Evolutionary conservation across 2,329 filamentous ascomycete species (phyloP).

Genomic region (Penicillium sp.): DNA sequence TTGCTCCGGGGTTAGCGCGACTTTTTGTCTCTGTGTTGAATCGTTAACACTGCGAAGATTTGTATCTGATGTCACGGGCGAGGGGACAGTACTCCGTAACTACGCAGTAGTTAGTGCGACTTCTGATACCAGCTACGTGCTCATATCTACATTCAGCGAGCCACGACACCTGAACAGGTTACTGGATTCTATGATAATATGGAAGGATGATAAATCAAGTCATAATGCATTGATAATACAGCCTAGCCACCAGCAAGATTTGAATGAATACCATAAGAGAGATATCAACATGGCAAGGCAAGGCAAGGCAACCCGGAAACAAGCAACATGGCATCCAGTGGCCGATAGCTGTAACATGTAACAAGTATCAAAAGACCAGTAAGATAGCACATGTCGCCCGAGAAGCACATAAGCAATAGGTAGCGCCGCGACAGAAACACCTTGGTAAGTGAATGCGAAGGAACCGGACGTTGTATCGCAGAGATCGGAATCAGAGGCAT

Average conservation of each 20-base stretch:
- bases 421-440: constrained; percentile 2
- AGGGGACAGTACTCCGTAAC: too few relatives aligned
- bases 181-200: background rate
- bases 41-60: too few relatives aligned
- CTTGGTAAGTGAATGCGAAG: constrained; percentile 1
- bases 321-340: background rate
- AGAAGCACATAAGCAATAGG: background rate
- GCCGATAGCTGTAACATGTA: background rate
- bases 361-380: background rate
- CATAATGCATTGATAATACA: constrained; percentile 14
- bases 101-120: too few relatives aligned
- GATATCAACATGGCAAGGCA: background rate
- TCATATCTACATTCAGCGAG: too few relatives aligned
- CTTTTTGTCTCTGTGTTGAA: too few relatives aligned
- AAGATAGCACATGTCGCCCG: background rate
- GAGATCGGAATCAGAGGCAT: background rate
- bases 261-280: background rate
- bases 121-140: too few relatives aligned
- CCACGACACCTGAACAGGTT: background rate
- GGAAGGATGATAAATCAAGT: background rate
- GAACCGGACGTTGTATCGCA: background rate
- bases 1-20: too few relatives aligned
- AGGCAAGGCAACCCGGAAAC: background rate
- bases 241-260: constrained; percentile 7
- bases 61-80: too few relatives aligned